Conservation (phyloP, 352 stramenopile species). For the Pythium apleroticum region DNA sequence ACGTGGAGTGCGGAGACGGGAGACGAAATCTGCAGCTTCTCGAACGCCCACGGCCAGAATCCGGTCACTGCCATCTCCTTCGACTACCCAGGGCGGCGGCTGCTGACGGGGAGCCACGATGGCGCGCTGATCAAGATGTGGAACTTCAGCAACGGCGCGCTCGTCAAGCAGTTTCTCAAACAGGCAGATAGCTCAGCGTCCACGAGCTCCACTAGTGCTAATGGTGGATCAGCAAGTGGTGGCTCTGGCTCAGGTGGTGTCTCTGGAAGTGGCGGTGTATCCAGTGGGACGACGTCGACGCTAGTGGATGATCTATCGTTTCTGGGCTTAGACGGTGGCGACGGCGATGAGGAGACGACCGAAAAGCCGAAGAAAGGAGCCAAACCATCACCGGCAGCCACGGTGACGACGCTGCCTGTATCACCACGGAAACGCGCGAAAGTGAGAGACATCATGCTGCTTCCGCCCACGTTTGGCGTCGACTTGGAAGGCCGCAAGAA, state of each 20-base stretch:
- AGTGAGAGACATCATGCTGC: slow-evolving; percentile 59
- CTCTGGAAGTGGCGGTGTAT: neutral
- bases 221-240: neutral
- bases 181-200: slow-evolving; percentile 30
- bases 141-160: slow-evolving; percentile 89
- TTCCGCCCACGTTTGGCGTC: slow-evolving; percentile 59
- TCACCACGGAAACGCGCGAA: slow-evolving; percentile 36
- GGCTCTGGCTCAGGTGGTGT: neutral
- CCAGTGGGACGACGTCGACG: neutral
- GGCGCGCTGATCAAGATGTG: slow-evolving; percentile 83
- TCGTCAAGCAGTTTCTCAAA: slow-evolving; percentile 86
- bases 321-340: slow-evolving; percentile 12
- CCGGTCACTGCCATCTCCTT: slow-evolving; percentile 84
- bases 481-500: slow-evolving; percentile 49
- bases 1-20: slow-evolving; percentile 86
- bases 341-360: slow-evolving; percentile 1
- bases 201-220: neutral
- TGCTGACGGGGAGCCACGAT: slow-evolving; percentile 83
- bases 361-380: neutral
- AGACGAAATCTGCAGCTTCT: slow-evolving; percentile 82
- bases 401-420: neutral
- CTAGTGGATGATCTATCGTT: slow-evolving; percentile 25
- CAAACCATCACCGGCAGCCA: slow-evolving; percentile 11
- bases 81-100: slow-evolving; percentile 67
- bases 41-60: slow-evolving; percentile 58